Percentiles rank a stretch among this genome's conserved stretches.
phyloP scores from a whole-genome alignment of 805 yeast species.

The Metschnikowia baotianmanensis region DNA sequence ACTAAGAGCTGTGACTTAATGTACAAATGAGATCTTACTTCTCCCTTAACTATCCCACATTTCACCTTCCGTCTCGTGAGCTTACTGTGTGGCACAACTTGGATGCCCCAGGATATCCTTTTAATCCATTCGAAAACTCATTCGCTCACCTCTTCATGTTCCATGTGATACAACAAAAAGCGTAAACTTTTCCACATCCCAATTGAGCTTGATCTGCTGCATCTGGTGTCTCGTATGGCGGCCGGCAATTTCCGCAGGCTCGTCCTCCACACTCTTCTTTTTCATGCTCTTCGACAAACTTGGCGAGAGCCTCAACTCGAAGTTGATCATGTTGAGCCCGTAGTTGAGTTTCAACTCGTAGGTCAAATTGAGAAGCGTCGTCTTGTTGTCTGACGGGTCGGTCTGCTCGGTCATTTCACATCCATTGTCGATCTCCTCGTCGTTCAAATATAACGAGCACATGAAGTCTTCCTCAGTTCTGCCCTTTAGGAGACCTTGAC shows the following conservation, averaged over 20 bases:
- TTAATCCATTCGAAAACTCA: background rate
- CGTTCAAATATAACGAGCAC: slow-evolving; percentile 41
- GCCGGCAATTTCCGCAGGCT: slow-evolving; percentile 28
- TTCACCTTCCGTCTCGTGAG: too few species aligned
- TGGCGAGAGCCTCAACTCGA: slow-evolving; percentile 42
- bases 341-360: slow-evolving; percentile 46
- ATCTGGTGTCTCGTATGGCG: slow-evolving; percentile 46
- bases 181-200: slow-evolving; percentile 44
- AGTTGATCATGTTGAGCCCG: slow-evolving; percentile 47
- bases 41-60: too few species aligned
- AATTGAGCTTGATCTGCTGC: slow-evolving; percentile 43
- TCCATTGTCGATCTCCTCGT: slow-evolving; percentile 43
- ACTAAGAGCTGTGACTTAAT: too few species aligned
- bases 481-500: slow-evolving; percentile 31
- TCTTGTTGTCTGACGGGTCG: slow-evolving; percentile 16
- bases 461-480: slow-evolving; percentile 37
- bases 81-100: too few species aligned
- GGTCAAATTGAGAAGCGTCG: slow-evolving; percentile 15
- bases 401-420: slow-evolving; percentile 42
- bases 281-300: slow-evolving; percentile 36
- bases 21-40: too few species aligned
- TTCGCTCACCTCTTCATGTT: slow-evolving; percentile 2
- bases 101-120: too few species aligned
- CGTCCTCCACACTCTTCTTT: slow-evolving; percentile 28
- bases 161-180: slow-evolving; percentile 29